phyloP scores from a whole-genome alignment of 768 basidiomycete genomes.

The Russula lepida region DNA sequence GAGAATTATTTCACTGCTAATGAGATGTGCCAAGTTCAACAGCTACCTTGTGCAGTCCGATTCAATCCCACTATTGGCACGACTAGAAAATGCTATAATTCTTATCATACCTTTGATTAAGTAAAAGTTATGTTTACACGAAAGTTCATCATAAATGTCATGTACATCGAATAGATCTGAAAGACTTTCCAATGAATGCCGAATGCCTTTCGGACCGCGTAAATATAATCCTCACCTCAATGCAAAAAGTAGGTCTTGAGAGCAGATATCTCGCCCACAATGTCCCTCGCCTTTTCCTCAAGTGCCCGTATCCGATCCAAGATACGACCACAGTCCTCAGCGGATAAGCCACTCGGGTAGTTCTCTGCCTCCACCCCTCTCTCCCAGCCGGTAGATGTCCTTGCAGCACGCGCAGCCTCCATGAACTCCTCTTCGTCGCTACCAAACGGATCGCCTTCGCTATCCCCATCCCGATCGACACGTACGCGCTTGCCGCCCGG shows the following conservation, averaged over 20 bases:
- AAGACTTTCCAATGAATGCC: neutral
- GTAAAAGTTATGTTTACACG: conserved; percentile 17
- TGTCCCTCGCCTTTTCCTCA: conserved; percentile 18
- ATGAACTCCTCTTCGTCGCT: conserved; percentile 18
- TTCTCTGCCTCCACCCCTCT: conserved; percentile 5
- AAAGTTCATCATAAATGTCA: conserved; percentile 17
- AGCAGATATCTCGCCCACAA: conserved; percentile 18
- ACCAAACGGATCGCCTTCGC: conserved; percentile 17
- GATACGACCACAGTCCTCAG: conserved; percentile 12
- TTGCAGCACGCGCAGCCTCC: conserved; percentile 16
- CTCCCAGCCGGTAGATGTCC: conserved; percentile 5
- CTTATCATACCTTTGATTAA: conserved; percentile 15
- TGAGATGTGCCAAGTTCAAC: neutral
- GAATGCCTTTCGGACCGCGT: neutral
- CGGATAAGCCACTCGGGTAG: conserved; percentile 4
- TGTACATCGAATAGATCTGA: conserved; percentile 9
- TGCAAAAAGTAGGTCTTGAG: conserved; percentile 18
- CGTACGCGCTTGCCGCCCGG: conserved; percentile 10
- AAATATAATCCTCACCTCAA: conserved; percentile 4
- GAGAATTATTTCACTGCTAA: neutral
- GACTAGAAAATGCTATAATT: conserved; percentile 1
- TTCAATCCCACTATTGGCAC: neutral
- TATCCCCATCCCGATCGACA: conserved; percentile 12
- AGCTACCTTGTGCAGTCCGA: neutral
- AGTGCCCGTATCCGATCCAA: conserved; percentile 15